Percentiles rank a stretch among this genome's conserved stretches.
Conservation (phyloP, 352 stramenopile species). For the Phytopythium litorale region DNA sequence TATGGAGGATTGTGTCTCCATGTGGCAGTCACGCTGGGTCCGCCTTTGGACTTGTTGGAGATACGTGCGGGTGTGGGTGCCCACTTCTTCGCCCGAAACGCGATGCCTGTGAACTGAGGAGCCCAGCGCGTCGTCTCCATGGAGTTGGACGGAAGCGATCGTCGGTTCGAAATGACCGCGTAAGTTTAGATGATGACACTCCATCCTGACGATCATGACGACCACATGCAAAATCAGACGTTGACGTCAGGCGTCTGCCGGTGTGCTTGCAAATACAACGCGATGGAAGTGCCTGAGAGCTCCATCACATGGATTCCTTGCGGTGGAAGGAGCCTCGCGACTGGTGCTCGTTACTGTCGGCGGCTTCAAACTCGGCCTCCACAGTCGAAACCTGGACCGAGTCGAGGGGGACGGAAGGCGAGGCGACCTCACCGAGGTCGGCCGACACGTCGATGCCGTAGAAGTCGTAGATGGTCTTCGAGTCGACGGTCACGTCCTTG, state of each 20-base stretch:
- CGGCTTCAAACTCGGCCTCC: not conserved
- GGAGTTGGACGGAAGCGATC: constrained; percentile 30
- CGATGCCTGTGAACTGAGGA: constrained; percentile 30
- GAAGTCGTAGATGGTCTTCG: constrained; percentile 38
- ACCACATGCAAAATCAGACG: not conserved
- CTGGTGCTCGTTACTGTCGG: not conserved
- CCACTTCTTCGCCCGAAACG: constrained; percentile 44
- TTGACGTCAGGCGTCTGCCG: too few species aligned
- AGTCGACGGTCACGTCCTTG: constrained; percentile 40
- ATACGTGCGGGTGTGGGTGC: constrained; percentile 35
- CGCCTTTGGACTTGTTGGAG: constrained; percentile 34
- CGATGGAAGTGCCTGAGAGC: not conserved
- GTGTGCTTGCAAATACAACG: not conserved
- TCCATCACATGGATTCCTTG: constrained; percentile 6
- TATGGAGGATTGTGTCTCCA: too few species aligned
- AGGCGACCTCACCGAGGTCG: constrained; percentile 15
- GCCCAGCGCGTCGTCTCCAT: constrained; percentile 61
- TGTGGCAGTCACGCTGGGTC: too few species aligned
- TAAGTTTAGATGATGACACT: not conserved
- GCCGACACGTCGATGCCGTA: constrained; percentile 47
- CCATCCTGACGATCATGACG: not conserved
- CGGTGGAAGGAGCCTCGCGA: not conserved
- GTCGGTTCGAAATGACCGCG: too few species aligned
- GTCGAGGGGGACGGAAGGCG: constrained; percentile 8
- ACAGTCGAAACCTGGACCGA: constrained; percentile 10